Evolutionary conservation across 495 filamentous ascomycete species (phyloP), one percentile per base, ranked within the genome.

Genomic region (Penicillium turbatum): DNA sequence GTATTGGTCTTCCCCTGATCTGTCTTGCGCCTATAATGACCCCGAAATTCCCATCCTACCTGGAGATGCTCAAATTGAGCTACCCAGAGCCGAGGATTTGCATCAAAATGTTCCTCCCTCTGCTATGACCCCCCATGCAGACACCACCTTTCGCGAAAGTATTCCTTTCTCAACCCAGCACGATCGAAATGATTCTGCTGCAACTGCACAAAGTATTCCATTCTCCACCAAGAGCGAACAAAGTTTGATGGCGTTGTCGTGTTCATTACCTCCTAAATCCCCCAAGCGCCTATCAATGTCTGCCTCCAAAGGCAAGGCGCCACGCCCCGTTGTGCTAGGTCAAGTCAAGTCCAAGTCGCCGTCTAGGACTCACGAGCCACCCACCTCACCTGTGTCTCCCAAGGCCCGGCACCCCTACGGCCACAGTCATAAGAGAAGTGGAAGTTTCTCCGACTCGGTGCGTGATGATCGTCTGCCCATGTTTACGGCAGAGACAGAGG

Each of bases 371-470:
- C 63, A 67, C 31, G 67, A 67, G 19, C 58, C 59, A n/a, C 59
- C 66, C 12, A 27, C 17, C 4, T 43, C 38, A 12, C 59, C 71
- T 13, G 48, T 54, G 19, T 66, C 70, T 7, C 66, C 73, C 5
- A 62, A 64, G 39, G 43, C 55, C 11, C 64, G 69, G 17, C 62
- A 67, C 38, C 65, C 76, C 12, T 74, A 69, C 41, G 63, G 72
- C 15, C 73, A 82, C 63, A 68, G 74, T 10, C 86, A 88, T 65
- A 87, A 87, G 65, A 78, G 86, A 43, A 87, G 85, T 57, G 86
- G 83, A 13, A 88, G 86, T 64, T 88, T 96, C 54, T 90, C 87
- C 1, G 93, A 98, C 65, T 95, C 93, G 3, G 75, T 92, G 51
- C 79, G 91, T 63, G 91, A 96, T 64, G 78, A 81, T 48, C 75